phyloP scores from a whole-genome alignment of 768 basidiomycete species.

The Naematelia aurantialba region DNA sequence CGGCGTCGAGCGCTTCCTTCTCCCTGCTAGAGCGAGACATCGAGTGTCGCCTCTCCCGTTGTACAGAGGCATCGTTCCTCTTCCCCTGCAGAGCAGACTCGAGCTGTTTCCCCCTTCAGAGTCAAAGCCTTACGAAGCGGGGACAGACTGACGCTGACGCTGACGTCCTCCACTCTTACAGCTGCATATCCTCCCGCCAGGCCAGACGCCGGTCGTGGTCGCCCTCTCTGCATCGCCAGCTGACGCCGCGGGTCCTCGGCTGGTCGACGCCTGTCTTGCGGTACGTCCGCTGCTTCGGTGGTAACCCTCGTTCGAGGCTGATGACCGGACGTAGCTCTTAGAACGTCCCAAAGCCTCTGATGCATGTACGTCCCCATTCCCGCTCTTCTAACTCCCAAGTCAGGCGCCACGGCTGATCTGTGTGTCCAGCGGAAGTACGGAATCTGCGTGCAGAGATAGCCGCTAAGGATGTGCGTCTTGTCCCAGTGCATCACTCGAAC shows the following conservation, averaged over 20 bases:
- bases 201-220: slow-evolving; percentile 4
- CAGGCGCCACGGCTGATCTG: no score
- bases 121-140: no score
- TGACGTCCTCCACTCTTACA: no score
- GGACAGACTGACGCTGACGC: no score
- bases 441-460: slow-evolving; percentile 21
- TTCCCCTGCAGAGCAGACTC: no score
- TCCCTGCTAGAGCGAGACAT: no score
- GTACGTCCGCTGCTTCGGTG: background rate
- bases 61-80: no score
- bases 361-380: slow-evolving; percentile 1
- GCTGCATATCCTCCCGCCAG: slow-evolving; percentile 11
- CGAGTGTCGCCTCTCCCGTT: no score
- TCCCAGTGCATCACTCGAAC: background rate
- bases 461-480: slow-evolving; percentile 30
- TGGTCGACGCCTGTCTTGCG: slow-evolving; percentile 13
- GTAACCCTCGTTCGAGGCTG: background rate
- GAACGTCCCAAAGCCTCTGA: background rate
- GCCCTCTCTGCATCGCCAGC: background rate
- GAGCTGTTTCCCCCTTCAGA: no score
- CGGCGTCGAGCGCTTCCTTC: no score
- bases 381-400: no score
- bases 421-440: slow-evolving; percentile 23
- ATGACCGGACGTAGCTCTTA: slow-evolving; percentile 4
- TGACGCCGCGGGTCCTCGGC: background rate